phyloP scores from a whole-genome alignment of 2,329 filamentous ascomycete genomes.

The Fusarium algeriense region DNA sequence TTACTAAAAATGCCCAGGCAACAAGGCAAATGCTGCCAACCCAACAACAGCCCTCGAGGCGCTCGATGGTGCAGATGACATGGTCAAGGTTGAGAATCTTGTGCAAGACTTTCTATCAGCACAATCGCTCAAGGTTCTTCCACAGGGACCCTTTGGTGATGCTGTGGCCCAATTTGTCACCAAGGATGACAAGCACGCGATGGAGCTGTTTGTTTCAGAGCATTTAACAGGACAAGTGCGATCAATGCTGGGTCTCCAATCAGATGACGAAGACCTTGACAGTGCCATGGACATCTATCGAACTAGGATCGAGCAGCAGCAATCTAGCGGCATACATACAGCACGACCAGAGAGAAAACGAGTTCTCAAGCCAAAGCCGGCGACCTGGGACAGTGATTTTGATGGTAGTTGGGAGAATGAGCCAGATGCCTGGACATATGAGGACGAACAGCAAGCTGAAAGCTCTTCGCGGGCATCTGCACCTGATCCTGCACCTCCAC shows the following conservation, averaged over 20 bases:
- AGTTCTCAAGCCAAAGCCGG: conserved; percentile 78
- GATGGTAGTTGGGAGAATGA: conserved; percentile 89
- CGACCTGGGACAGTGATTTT: conserved; percentile 88
- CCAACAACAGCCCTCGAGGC: conserved; percentile 73
- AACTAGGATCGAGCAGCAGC: conserved; percentile 76
- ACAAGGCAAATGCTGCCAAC: conserved; percentile 58
- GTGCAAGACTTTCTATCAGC: conserved; percentile 89
- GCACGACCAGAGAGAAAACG: conserved; percentile 53
- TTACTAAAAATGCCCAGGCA: conserved; percentile 43
- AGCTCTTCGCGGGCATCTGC: background rate
- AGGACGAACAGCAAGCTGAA: conserved; percentile 41
- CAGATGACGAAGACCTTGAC: conserved; percentile 75
- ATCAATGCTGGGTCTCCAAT: conserved; percentile 74
- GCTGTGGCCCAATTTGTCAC: conserved; percentile 93
- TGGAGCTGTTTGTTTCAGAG: conserved; percentile 83
- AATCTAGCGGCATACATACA: conserved; percentile 71
- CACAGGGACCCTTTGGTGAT: conserved; percentile 91
- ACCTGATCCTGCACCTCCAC: conserved; percentile 12
- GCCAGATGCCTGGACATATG: conserved; percentile 66
- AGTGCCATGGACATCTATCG: conserved; percentile 80
- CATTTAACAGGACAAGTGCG: conserved; percentile 78
- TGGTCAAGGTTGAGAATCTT: conserved; percentile 87
- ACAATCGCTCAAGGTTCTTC: conserved; percentile 91
- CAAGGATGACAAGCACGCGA: conserved; percentile 94
- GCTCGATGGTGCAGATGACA: conserved; percentile 66